Evolutionary conservation across 805 yeast genomes (phyloP), one percentile per base, ranked within the genome.

Genomic region (Ogataea paraovalis): DNA sequence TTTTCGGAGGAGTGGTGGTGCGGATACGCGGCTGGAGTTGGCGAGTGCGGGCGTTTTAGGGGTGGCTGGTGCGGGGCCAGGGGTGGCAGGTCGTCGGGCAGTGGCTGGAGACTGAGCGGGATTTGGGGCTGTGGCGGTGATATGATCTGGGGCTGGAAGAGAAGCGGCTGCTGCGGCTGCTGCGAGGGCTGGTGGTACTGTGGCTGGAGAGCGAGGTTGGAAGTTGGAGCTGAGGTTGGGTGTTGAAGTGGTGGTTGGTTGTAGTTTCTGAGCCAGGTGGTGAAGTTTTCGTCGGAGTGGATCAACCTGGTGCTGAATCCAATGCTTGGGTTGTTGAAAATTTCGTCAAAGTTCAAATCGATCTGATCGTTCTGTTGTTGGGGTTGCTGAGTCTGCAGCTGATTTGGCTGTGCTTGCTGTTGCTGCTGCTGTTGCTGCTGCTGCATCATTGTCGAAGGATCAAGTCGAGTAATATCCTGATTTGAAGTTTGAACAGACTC

Each of bases 1-100:
- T 70, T 65, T 46, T 68, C 73, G 79, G 79, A 54, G 76, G 79
- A 13, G 70, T 60, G 5, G 68, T 55, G 34, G 45, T 78, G 67
- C 0, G 79, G 69, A 51, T 75, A 71, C 3, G 66, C 56, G 45
- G 62, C 64, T 41, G 56, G 62, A 25, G 64, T 64, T 14, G 61
- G 50, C 1, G 54, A 49, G 39, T 62, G 57, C 0, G 61, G 51
- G 20, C 58, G 55, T 25, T 52, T 49, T 14, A 30, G 12, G 6
- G 34, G 16, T 30, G 34, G 34, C 9, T 10, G 28, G 28, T 25
- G 28, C 28, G 10, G 28, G 25, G 28, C 18, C n/a, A 20, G 16
- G n/a, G 19, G 34, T 10, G 10, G 28, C 28, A 25, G 28, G 28
- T 25, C 10, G 28, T 25, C 9, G 28, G 9, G 28, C 28, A 25